These are phyloP conservation scores for Pythium biforme DNA, from an alignment of 352 stramenopile species.

Conservation along the genomic window DNA sequence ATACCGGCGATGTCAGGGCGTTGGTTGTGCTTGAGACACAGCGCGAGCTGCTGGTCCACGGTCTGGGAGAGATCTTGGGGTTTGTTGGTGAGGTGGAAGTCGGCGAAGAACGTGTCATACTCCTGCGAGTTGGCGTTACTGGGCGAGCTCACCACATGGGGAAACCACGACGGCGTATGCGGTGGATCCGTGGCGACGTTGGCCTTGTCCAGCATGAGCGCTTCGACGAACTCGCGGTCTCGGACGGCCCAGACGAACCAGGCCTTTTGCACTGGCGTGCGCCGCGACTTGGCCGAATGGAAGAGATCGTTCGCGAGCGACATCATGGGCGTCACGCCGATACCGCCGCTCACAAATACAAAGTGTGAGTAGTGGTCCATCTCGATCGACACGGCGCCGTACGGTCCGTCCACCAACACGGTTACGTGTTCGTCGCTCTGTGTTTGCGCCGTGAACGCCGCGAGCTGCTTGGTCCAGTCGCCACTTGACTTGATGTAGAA, in stretches of 20 bases:
- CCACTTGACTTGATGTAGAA: slow-evolving; percentile 65
- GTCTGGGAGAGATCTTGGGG: slow-evolving; percentile 30
- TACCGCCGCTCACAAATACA: slow-evolving; percentile 44
- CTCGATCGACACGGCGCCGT: slow-evolving; percentile 45
- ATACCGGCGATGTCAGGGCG: slow-evolving; percentile 31
- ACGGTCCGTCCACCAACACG: slow-evolving; percentile 52
- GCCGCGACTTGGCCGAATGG: slow-evolving; percentile 24
- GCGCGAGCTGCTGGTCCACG: slow-evolving; percentile 25
- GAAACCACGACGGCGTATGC: slow-evolving; percentile 24
- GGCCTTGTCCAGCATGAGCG: slow-evolving; percentile 23
- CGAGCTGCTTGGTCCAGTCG: slow-evolving; percentile 65
- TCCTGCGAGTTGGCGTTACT: slow-evolving; percentile 4
- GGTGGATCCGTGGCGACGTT: not conserved
- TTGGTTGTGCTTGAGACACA: slow-evolving; percentile 24
- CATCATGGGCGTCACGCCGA: slow-evolving; percentile 55
- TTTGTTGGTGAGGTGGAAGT: slow-evolving; percentile 37
- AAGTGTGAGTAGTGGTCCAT: slow-evolving; percentile 56
- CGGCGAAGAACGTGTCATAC: slow-evolving; percentile 30
- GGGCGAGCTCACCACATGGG: slow-evolving; percentile 2
- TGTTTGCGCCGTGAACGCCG: slow-evolving; percentile 23
- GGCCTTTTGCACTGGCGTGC: slow-evolving; percentile 27
- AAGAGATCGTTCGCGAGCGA: slow-evolving; percentile 47
- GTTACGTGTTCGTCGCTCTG: slow-evolving; percentile 16
- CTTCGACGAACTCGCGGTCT: slow-evolving; percentile 34
- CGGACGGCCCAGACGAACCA: slow-evolving; percentile 50